Conservation (phyloP, 2,329 filamentous ascomycete genomes). For the Neofusicoccum sp. region DNA sequence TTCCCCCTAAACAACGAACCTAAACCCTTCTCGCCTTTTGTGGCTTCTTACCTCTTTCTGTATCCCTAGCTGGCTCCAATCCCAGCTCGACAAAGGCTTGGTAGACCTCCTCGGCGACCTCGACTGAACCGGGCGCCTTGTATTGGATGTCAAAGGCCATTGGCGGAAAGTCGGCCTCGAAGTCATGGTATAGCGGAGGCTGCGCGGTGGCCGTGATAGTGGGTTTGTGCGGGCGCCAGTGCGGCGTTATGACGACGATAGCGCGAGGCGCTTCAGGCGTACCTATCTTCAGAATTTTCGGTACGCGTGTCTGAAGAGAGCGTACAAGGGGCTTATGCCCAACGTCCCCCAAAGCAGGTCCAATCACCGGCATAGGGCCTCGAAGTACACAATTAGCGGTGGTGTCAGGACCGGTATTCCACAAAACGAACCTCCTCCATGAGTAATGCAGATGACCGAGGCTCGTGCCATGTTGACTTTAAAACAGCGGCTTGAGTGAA, state of each 20-base stretch:
- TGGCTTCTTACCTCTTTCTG: slow-evolving; percentile 32
- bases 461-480: too few species aligned
- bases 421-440: too few species aligned
- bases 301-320: slow-evolving; percentile 54
- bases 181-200: slow-evolving; percentile 57
- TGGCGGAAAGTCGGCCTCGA: slow-evolving; percentile 59
- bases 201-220: slow-evolving; percentile 50
- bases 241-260: slow-evolving; percentile 58
- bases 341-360: slow-evolving; percentile 57
- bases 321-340: slow-evolving; percentile 50
- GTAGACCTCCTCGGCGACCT: slow-evolving; percentile 50
- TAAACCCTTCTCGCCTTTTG: too few species aligned
- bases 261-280: slow-evolving; percentile 51
- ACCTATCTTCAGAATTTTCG: slow-evolving; percentile 55
- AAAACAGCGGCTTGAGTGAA: too few species aligned
- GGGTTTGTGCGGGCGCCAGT: slow-evolving; percentile 53
- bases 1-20: too few species aligned
- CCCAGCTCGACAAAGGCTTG: slow-evolving; percentile 48
- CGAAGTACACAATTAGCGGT: too few species aligned
- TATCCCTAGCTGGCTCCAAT: slow-evolving; percentile 35
- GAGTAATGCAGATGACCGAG: slow-evolving; percentile 40
- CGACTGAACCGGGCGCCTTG: slow-evolving; percentile 55
- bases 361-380: slow-evolving; percentile 58
- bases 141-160: slow-evolving; percentile 58
- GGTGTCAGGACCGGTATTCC: too few species aligned